phyloP scores from a whole-genome alignment of 108 stramenopile genomes.

The Cyclotella cryptica region DNA sequence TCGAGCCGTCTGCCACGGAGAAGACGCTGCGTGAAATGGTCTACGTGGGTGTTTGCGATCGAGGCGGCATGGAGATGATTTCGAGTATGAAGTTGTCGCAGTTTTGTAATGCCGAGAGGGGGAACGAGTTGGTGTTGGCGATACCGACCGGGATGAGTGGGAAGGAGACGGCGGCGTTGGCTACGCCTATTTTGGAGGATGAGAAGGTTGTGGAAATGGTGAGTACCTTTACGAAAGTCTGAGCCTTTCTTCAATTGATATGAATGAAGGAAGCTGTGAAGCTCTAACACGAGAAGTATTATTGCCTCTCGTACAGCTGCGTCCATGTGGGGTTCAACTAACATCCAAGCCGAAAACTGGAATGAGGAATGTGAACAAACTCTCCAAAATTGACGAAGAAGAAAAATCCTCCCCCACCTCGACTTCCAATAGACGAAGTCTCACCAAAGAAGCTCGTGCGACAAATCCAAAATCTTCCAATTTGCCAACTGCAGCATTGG shows the following conservation, averaged over 20 bases:
- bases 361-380: not conserved
- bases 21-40: slow-evolving; percentile 52
- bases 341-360: not conserved
- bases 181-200: slow-evolving; percentile 77
- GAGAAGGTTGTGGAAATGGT: slow-evolving; percentile 78
- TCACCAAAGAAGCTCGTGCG: not conserved
- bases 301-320: not conserved
- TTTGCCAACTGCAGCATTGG: not conserved
- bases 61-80: slow-evolving; percentile 51
- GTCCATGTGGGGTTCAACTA: not conserved
- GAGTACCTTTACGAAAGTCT: slow-evolving; percentile 17
- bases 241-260: not conserved
- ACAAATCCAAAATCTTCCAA: not conserved
- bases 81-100: slow-evolving; percentile 43
- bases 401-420: not conserved
- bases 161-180: slow-evolving; percentile 58
- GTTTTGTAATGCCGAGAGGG: slow-evolving; percentile 49
- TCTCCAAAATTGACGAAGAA: not conserved
- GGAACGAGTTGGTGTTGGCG: slow-evolving; percentile 74
- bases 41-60: slow-evolving; percentile 62
- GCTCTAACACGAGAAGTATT: not conserved
- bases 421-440: not conserved
- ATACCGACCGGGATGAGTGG: slow-evolving; percentile 64
- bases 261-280: not conserved
- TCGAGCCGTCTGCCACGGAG: slow-evolving; percentile 75